Evolutionary conservation across 352 stramenopile genomes (phyloP).

Genomic region (Phytophthora pluvialis): DNA sequence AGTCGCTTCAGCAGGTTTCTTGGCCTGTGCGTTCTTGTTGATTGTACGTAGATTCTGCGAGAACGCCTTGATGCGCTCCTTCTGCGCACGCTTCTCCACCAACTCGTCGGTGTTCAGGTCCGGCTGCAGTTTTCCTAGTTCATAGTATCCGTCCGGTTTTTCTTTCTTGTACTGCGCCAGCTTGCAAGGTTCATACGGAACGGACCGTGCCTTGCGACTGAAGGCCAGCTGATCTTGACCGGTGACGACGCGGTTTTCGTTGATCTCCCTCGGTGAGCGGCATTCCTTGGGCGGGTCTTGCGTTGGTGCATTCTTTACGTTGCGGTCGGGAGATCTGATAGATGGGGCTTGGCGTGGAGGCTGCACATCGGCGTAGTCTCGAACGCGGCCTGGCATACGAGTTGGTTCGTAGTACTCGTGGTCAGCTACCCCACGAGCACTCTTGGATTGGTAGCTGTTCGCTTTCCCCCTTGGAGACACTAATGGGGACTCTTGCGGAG

Average conservation of each 20-base stretch:
- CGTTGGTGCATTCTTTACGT: not conserved
- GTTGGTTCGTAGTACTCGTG: conserved; percentile 30
- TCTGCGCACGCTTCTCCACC: conserved; percentile 80
- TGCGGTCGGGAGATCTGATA: conserved; percentile 21
- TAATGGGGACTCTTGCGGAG: conserved; percentile 9
- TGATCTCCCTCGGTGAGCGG: conserved; percentile 59
- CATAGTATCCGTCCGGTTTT: conserved; percentile 85
- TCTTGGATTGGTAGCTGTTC: conserved; percentile 20
- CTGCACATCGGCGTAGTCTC: conserved; percentile 36
- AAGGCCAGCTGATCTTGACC: conserved; percentile 82
- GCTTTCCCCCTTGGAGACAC: conserved; percentile 26
- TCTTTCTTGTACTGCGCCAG: conserved; percentile 89
- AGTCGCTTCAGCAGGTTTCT: conserved; percentile 37
- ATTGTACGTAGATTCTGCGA: conserved; percentile 79
- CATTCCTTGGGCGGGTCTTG: conserved; percentile 35
- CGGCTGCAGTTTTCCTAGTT: conserved; percentile 89
- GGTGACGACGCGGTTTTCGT: conserved; percentile 61
- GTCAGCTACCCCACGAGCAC: conserved; percentile 10
- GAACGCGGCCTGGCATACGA: conserved; percentile 38
- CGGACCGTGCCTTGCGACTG: conserved; percentile 68
- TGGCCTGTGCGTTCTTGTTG: conserved; percentile 62
- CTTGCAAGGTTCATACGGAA: conserved; percentile 87
- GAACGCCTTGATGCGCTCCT: conserved; percentile 84
- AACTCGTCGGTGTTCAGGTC: conserved; percentile 85
- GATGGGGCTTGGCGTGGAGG: conserved; percentile 4